These are phyloP conservation scores for Kodamaea ohmeri DNA, from an alignment of 1,139 yeast species.

Conservation along the genomic window DNA sequence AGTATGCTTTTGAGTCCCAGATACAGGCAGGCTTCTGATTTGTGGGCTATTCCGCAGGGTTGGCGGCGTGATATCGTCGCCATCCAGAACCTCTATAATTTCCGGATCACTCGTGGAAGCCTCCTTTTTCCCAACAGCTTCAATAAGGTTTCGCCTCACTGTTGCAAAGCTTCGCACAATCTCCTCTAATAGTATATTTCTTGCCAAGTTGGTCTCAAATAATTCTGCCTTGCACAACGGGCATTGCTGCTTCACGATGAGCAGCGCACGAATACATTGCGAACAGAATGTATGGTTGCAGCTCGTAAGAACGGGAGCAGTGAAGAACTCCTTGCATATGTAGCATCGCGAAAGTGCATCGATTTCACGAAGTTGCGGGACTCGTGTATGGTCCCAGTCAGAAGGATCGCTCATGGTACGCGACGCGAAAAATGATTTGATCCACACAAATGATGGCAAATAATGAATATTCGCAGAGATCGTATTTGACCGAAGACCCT, in stretches of 20 bases:
- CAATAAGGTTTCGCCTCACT: constrained; percentile 36
- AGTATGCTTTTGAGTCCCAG: background rate
- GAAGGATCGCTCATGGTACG: constrained; percentile 58
- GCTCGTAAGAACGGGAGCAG: constrained; percentile 79
- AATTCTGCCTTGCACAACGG: constrained; percentile 78
- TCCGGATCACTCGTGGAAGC: constrained; percentile 12
- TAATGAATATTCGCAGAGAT: background rate
- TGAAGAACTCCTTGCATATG: constrained; percentile 83
- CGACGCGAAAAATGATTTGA: constrained; percentile 3
- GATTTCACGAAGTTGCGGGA: constrained; percentile 58
- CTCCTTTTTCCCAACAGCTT: constrained; percentile 21
- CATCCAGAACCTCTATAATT: constrained; percentile 22
- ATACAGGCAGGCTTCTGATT: background rate
- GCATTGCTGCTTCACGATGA: constrained; percentile 60
- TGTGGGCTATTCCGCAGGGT: background rate
- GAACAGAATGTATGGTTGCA: constrained; percentile 94
- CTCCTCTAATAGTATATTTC: constrained; percentile 74
- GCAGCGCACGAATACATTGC: constrained; percentile 73
- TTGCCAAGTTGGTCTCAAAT: constrained; percentile 66
- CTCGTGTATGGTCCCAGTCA: constrained; percentile 56
- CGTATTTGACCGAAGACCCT: too few species aligned
- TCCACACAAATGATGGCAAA: background rate
- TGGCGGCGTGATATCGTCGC: constrained; percentile 13
- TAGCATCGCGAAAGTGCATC: constrained; percentile 80
- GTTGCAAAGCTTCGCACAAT: constrained; percentile 54